These are phyloP conservation scores for Alternaria gansuensis DNA, from an alignment of 2,329 filamentous ascomycete species.

Conservation along the genomic window DNA sequence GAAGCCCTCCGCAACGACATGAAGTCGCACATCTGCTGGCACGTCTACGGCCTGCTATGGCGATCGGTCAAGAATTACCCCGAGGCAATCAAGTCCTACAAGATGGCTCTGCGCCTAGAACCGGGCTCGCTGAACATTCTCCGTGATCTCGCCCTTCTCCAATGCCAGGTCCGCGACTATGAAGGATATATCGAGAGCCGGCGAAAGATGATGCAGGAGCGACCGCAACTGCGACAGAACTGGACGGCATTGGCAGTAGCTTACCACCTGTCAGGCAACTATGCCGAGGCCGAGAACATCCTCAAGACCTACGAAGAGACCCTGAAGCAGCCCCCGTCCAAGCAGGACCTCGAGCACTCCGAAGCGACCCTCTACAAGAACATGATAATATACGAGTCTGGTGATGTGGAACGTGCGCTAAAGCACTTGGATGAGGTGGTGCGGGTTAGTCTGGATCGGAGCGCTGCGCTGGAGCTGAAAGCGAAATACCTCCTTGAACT, in stretches of 20 bases:
- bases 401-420: constrained; percentile 81
- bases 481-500: constrained; percentile 85
- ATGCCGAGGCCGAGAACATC: constrained; percentile 87
- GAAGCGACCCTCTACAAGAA: constrained; percentile 97
- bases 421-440: constrained; percentile 82
- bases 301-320: constrained; percentile 93
- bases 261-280: constrained; percentile 86
- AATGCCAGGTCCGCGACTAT: constrained; percentile 97
- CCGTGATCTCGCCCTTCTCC: constrained; percentile 88
- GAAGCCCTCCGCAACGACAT: constrained; percentile 93
- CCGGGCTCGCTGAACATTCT: constrained; percentile 96
- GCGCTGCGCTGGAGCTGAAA: constrained; percentile 83
- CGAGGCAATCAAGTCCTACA: constrained; percentile 98
- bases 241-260: constrained; percentile 98
- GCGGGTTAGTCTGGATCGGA: constrained; percentile 81
- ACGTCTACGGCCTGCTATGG: constrained; percentile 95
- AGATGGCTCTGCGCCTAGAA: constrained; percentile 90
- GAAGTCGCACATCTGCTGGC: constrained; percentile 99
- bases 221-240: constrained; percentile 84
- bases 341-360: constrained; percentile 87
- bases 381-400: constrained; percentile 87
- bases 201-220: constrained; percentile 83
- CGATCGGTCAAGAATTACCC: constrained; percentile 96
- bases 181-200: constrained; percentile 91
- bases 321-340: constrained; percentile 79